These are phyloP conservation scores for Asclepias syriaca DNA, from an alignment of 257 asterid species.

Conservation along the genomic window DNA sequence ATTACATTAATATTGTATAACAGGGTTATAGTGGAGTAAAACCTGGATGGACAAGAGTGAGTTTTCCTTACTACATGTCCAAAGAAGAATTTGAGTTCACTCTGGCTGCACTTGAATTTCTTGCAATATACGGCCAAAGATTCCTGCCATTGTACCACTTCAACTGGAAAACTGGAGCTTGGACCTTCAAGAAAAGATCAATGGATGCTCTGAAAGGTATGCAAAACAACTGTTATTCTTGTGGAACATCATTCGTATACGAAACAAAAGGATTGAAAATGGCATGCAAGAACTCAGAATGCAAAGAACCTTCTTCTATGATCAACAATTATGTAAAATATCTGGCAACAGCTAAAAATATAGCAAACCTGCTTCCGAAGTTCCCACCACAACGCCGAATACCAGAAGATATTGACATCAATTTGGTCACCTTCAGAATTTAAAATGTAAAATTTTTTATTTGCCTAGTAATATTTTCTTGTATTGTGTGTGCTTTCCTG, in stretches of 20 bases:
- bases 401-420: no score
- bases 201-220: not conserved
- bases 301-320: conserved; percentile 13
- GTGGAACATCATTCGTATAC: not conserved
- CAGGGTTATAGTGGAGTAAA: conserved; percentile 66
- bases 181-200: conserved; percentile 45
- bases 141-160: conserved; percentile 45
- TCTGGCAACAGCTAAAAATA: no score
- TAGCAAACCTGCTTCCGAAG: no score
- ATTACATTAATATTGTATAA: not conserved
- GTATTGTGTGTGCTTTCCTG: no score
- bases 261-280: conserved; percentile 5
- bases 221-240: not conserved
- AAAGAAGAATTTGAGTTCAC: conserved; percentile 55
- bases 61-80: conserved; percentile 72
- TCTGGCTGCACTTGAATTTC: conserved; percentile 49
- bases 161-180: conserved; percentile 55
- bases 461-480: no score
- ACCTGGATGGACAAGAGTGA: conserved; percentile 82
- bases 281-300: conserved; percentile 4
- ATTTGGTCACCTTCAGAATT: no score
- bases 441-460: no score
- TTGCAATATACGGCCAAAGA: conserved; percentile 55
- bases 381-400: no score
- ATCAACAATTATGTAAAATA: conserved; percentile 23